phyloP scores from a whole-genome alignment of 257 asterid species.

The Cinchona pubescens region DNA sequence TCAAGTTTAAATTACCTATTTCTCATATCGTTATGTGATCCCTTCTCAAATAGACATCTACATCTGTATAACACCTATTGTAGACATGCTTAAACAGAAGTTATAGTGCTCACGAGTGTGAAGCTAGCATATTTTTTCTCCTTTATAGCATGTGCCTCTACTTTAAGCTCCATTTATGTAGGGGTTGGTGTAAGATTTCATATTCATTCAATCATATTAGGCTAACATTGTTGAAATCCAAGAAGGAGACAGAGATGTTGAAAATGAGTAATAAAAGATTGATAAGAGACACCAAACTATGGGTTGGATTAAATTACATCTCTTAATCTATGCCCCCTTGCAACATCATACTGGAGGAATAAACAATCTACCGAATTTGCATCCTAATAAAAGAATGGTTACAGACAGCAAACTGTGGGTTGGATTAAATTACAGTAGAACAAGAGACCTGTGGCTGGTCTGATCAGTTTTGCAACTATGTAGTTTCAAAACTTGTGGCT shows the following conservation, averaged over 20 bases:
- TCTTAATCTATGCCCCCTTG: no score
- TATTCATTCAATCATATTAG: not conserved
- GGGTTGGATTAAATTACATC: not conserved
- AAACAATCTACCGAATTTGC: not conserved
- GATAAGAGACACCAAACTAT: not conserved
- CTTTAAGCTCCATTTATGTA: not conserved
- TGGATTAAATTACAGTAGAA: not conserved
- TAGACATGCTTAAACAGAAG: not conserved
- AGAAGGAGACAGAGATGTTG: not conserved
- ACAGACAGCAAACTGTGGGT: not conserved
- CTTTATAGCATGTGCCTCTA: not conserved
- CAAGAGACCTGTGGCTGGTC: not conserved
- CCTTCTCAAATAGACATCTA: no score
- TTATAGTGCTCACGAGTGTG: not conserved
- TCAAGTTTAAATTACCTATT: not conserved
- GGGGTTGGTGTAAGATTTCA: not conserved
- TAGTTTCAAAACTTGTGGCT: not conserved
- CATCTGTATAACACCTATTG: no score
- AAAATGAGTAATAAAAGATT: not conserved
- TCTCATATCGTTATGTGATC: not conserved
- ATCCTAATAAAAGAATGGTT: not conserved
- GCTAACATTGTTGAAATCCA: not conserved
- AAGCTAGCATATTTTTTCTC: not conserved
- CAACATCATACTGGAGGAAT: not conserved
- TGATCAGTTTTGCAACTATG: not conserved